Percentiles rank a stretch among this genome's conserved stretches.
Evolutionary conservation across 2,329 filamentous ascomycete genomes (phyloP).

Genomic region (Hirsutella rhossiliensis): DNA sequence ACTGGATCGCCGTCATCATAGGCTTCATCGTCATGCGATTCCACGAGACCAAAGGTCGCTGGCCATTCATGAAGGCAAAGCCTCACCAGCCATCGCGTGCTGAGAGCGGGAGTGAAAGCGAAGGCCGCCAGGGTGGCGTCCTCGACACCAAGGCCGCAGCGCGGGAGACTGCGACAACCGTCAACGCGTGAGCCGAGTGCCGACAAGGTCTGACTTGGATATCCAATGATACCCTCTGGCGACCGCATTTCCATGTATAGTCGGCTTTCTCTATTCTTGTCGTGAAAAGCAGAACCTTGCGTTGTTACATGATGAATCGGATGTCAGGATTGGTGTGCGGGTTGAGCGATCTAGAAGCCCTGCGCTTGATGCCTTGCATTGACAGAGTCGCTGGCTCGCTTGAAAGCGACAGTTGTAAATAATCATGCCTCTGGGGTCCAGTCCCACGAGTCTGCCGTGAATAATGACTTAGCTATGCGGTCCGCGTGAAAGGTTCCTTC

Average conservation of each 20-base stretch:
- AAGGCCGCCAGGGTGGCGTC: conserved; percentile 12
- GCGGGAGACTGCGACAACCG: conserved; percentile 13
- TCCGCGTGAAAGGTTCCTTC: conserved; percentile 38
- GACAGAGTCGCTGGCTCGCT: background rate
- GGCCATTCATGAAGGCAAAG: conserved; percentile 30
- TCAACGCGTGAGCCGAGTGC: background rate
- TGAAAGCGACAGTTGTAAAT: background rate
- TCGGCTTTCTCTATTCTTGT: too few species aligned
- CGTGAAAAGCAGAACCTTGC: too few species aligned
- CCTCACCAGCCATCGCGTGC: conserved; percentile 6
- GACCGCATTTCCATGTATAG: too few species aligned
- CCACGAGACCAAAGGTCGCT: conserved; percentile 45
- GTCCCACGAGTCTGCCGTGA: conserved; percentile 45
- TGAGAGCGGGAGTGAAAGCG: conserved; percentile 10
- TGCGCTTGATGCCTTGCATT: background rate
- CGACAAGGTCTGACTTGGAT: too few species aligned
- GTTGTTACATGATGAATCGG: too few species aligned
- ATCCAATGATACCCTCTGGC: too few species aligned
- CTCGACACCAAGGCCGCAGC: conserved; percentile 11
- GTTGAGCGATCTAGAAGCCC: too few species aligned
- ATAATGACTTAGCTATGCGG: conserved; percentile 37
- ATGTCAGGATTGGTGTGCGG: too few species aligned
- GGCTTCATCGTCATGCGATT: conserved; percentile 54
- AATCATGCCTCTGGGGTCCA: conserved; percentile 40
- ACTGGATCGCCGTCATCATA: conserved; percentile 70